Base-by-base conservation (phyloP, 306 rosid genomes). In the Dalbergia cochinchinensis region DNA sequence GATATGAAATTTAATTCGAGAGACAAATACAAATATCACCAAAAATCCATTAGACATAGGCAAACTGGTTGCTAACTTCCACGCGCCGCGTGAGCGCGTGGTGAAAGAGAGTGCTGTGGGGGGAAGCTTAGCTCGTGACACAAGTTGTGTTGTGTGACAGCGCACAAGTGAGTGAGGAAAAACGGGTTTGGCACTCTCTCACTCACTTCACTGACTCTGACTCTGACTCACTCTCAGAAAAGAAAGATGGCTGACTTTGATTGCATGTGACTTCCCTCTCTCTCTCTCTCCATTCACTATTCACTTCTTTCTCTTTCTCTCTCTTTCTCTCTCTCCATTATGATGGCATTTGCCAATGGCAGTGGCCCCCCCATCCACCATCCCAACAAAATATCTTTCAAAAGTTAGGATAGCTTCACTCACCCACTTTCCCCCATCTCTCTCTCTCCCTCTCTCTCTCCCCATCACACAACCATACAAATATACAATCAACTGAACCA, bases 241-340 rank as follows among this genome's bases (percentile, higher is more conserved):
- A 3, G 39, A 74, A 66, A 71, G 75, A 80, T 68, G 42, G 51
- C 63, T 50, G 69, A 67, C 82, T 85, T 85, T 77, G 83, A 77
- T 69, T 54, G 84, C 92, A 84, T 76, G 90, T 79, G 89, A 75
- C 69, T 60, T 73, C 39, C 60, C 42, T 60, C 64, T 35, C 63
- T 37, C 12, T 55, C 64, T 55, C 19, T 55, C 50, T 8, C 1
- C 44, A n/a, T 45, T 11, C 48, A 26, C 65, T 73, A 19, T 31
- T 35, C n/a, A 51, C 10, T 50, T n/a, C 6, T 10, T 48, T 48
- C 54, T 13, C 3, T 15, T 3, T 53, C 7, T 53, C 74, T 65
- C 57, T 19, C 50, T 45, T n/a, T n/a, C n/a, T n/a, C n/a, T n/a
- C n/a, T n/a, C n/a, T n/a, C 54, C 18, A 3, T 22, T 31, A 31